Percentiles rank a stretch among this genome's conserved stretches.
phyloP scores from a whole-genome alignment of 2,329 filamentous ascomycete genomes.

The Cladophialophora exuberans region DNA sequence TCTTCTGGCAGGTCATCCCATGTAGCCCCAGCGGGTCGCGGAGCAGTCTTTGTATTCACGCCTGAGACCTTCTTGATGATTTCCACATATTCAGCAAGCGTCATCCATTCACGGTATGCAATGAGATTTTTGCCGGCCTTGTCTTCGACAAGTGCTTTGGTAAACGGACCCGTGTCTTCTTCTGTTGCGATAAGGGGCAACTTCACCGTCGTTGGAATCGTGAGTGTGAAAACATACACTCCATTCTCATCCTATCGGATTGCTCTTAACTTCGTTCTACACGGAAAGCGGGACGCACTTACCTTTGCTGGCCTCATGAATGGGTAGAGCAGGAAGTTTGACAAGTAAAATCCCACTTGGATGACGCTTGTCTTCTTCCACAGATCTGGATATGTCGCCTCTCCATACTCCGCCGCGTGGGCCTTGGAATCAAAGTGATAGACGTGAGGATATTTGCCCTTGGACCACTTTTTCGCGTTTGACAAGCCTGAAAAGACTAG shows the following conservation, averaged over 20 bases:
- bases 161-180: conserved; percentile 49
- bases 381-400: conserved; percentile 47
- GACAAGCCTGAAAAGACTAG: conserved; percentile 58
- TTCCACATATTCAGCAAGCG: conserved; percentile 39
- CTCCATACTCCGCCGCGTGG: conserved; percentile 52
- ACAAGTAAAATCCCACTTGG: conserved; percentile 19
- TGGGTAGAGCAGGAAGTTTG: conserved; percentile 2
- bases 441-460: conserved; percentile 51
- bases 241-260: conserved; percentile 16
- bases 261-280: background rate
- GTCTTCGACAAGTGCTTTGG: conserved; percentile 47
- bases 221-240: conserved; percentile 7
- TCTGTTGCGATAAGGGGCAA: conserved; percentile 48
- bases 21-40: conserved; percentile 40
- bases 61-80: conserved; percentile 45
- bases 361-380: conserved; percentile 50
- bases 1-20: conserved; percentile 37
- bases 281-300: background rate
- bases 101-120: conserved; percentile 49
- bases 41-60: conserved; percentile 37
- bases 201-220: conserved; percentile 20
- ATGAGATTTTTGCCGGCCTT: conserved; percentile 46
- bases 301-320: conserved; percentile 17
- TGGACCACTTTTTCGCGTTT: conserved; percentile 52
- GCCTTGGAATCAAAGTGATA: conserved; percentile 61